A percentile compares a stretch with the other conserved stretches of the same genome.
Evolutionary conservation across 768 basidiomycete species (phyloP).

Genomic region (Candolleomyces efflorescens): DNA sequence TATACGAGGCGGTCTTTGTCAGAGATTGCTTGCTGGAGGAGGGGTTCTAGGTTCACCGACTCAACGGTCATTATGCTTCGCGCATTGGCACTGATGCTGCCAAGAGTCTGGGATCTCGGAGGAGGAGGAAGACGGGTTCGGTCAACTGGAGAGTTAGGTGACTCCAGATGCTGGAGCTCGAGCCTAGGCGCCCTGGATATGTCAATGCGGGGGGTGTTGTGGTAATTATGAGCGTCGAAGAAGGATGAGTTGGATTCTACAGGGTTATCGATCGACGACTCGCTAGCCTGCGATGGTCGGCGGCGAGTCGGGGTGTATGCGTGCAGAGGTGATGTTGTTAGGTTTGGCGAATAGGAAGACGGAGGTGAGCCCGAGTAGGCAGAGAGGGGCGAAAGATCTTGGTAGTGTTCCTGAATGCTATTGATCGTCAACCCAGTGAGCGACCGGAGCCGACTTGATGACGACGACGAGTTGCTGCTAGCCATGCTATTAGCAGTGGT

Average conservation of each 20-base stretch:
- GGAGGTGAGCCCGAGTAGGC: neutral
- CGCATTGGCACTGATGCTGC: neutral
- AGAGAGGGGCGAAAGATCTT: neutral
- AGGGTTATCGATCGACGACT: neutral
- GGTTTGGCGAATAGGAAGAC: neutral
- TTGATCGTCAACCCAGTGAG: neutral
- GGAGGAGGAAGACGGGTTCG: neutral
- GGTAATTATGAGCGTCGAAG: neutral
- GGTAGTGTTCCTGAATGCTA: neutral
- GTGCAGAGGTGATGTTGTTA: neutral
- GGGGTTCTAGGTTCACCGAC: conserved; percentile 15
- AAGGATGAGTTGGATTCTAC: neutral
- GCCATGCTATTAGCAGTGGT: neutral
- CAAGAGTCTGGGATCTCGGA: neutral
- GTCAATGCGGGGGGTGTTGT: neutral
- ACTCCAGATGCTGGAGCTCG: neutral
- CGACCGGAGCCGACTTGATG: neutral
- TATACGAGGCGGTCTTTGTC: conserved; percentile 23
- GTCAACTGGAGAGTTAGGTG: neutral
- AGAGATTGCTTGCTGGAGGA: conserved; percentile 20
- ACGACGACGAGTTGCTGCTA: neutral
- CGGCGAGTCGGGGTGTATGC: neutral
- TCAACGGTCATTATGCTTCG: conserved; percentile 17
- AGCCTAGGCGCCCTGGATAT: neutral
- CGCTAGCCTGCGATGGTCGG: neutral